A percentile compares a stretch with the other conserved stretches of the same genome.
phyloP scores from a whole-genome alignment of 83 land plant genomes.

The Picea abies region DNA sequence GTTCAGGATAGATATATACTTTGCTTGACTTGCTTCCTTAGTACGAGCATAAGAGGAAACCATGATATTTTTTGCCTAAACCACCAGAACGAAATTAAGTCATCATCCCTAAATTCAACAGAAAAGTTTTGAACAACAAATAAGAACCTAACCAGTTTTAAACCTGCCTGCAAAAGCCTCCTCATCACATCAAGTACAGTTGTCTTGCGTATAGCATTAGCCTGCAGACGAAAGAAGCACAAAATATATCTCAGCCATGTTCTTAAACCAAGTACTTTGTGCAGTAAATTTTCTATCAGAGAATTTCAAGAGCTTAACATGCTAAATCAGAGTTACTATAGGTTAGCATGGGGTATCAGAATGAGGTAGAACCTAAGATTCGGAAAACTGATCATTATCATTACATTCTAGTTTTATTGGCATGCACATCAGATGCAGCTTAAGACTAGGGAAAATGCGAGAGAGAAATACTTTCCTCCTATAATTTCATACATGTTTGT shows the following conservation, averaged over 20 bases:
- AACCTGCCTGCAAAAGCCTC: constrained; percentile 91
- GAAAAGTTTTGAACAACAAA: neutral
- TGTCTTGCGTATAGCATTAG: constrained; percentile 96
- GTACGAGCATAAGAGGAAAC: constrained; percentile 98
- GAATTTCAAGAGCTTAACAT: neutral
- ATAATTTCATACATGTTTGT: too few relatives aligned
- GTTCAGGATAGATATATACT: constrained; percentile 95
- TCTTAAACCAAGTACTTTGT: neutral
- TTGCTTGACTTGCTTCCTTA: constrained; percentile 98
- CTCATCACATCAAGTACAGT: constrained; percentile 99
- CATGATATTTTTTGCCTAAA: constrained; percentile 98
- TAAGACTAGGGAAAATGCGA: too few relatives aligned
- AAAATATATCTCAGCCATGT: constrained; percentile 6
- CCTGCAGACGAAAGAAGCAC: constrained; percentile 53
- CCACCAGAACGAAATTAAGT: constrained; percentile 7
- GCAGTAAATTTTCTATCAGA: neutral
- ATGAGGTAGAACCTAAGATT: neutral
- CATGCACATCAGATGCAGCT: neutral
- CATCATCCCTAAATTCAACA: neutral
- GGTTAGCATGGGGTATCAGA: neutral
- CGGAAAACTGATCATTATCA: neutral
- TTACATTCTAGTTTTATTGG: neutral
- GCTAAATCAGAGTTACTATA: neutral
- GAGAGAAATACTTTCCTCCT: too few relatives aligned
- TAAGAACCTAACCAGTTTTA: neutral